phyloP scores from a whole-genome alignment of 148 eudicot genomes.

The Hydrangea macrophylla region DNA sequence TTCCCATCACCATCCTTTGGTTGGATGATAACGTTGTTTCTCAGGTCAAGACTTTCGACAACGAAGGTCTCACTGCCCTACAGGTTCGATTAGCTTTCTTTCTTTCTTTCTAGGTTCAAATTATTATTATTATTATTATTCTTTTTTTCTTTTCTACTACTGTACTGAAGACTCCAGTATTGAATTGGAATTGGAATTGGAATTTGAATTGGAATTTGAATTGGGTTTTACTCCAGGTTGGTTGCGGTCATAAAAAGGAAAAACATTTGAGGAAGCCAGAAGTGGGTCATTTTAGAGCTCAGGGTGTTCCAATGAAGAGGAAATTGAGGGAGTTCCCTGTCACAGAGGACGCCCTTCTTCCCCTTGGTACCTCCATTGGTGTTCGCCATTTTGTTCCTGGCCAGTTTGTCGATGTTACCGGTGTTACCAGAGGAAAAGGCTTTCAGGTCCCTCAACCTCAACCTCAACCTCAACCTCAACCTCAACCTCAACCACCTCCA shows the following conservation, averaged over 20 bases:
- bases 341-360: slow-evolving; percentile 87
- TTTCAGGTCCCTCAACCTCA: no score
- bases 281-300: slow-evolving; percentile 98
- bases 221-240: slow-evolving; percentile 46
- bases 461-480: no score
- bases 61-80: slow-evolving; percentile 82
- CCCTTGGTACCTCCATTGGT: slow-evolving; percentile 66
- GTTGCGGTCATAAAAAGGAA: slow-evolving; percentile 90
- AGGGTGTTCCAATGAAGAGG: slow-evolving; percentile 96
- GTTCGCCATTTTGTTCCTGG: slow-evolving; percentile 99
- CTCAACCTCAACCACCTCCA: no score
- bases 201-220: no score
- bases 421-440: slow-evolving; percentile 94
- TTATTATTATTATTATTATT: no score
- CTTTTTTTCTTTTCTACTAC: no score
- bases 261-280: slow-evolving; percentile 90
- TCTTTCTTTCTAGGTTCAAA: no score
- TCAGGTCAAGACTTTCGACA: slow-evolving; percentile 87
- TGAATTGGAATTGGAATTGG: no score
- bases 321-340: slow-evolving; percentile 93
- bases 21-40: slow-evolving; percentile 85
- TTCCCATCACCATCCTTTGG: slow-evolving; percentile 80
- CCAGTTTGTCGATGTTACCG: slow-evolving; percentile 85
- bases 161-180: no score
- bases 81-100: no score